phyloP scores from a whole-genome alignment of 805 yeast genomes.

The Candida taoyuanica region DNA sequence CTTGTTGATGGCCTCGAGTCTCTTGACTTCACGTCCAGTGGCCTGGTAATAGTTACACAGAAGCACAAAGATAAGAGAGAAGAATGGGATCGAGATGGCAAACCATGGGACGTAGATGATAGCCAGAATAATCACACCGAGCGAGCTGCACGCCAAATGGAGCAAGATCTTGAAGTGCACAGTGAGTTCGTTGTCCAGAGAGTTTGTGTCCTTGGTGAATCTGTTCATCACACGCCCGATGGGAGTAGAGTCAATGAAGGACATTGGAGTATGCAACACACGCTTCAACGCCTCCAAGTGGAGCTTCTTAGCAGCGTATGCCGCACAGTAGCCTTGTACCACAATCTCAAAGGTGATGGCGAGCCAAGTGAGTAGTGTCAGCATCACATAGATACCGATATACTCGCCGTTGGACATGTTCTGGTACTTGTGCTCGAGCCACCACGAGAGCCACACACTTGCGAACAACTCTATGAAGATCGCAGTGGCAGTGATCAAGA shows the following conservation, averaged over 20 bases:
- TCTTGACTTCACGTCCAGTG: constrained; percentile 67
- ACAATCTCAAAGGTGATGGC: constrained; percentile 30
- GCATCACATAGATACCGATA: constrained; percentile 59
- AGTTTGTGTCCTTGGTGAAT: constrained; percentile 72
- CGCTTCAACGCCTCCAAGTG: constrained; percentile 48
- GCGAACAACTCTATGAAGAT: constrained; percentile 55
- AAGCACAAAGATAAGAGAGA: constrained; percentile 36
- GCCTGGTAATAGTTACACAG: constrained; percentile 58
- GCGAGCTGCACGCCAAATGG: constrained; percentile 39
- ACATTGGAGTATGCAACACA: constrained; percentile 70
- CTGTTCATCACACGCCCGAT: constrained; percentile 20
- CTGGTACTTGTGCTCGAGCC: constrained; percentile 55
- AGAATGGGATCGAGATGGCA: constrained; percentile 56
- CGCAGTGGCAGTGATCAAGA: constrained; percentile 23
- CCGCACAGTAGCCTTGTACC: constrained; percentile 11
- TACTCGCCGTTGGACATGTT: constrained; percentile 45
- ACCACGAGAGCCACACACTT: constrained; percentile 73
- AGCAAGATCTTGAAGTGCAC: constrained; percentile 57
- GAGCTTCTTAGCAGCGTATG: constrained; percentile 12
- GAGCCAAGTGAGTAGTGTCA: constrained; percentile 42
- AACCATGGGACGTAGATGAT: constrained; percentile 71
- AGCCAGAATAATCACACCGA: constrained; percentile 58
- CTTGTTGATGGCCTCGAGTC: constrained; percentile 67
- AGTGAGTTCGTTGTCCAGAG: constrained; percentile 68
- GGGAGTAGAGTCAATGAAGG: constrained; percentile 77